These are phyloP conservation scores for Lenwebbia sp. DNA, from an alignment of 345 rosid species.

Conservation along the genomic window DNA sequence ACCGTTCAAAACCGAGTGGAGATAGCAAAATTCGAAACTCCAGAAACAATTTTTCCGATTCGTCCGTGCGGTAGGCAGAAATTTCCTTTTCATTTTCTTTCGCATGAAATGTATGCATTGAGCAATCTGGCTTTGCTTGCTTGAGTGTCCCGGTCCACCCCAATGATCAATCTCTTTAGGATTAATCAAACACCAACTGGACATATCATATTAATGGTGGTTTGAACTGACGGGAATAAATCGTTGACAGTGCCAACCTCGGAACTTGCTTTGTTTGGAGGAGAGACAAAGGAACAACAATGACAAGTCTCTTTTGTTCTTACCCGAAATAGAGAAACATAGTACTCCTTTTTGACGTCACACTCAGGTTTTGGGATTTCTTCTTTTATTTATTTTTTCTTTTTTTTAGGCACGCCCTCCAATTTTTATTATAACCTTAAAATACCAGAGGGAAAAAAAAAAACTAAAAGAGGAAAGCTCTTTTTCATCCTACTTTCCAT, in stretches of 20 bases:
- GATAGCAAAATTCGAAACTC: neutral
- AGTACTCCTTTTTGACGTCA: neutral
- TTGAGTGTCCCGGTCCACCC: neutral
- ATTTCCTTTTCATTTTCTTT: neutral
- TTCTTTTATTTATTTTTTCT: neutral
- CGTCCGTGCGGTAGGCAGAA: fast-evolving
- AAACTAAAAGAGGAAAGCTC: neutral
- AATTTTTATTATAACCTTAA: neutral
- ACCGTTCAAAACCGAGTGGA: neutral
- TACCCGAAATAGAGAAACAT: neutral
- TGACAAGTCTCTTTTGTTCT: neutral
- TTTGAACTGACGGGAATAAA: too few species aligned
- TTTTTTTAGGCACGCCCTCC: neutral
- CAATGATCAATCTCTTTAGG: neutral
- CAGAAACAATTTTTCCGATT: fast-evolving
- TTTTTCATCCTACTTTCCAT: neutral
- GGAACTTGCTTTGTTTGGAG: conserved; percentile 8
- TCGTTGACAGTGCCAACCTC: neutral
- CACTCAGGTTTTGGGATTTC: neutral
- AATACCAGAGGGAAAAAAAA: neutral
- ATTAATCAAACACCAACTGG: neutral
- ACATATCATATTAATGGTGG: neutral
- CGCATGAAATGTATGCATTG: neutral
- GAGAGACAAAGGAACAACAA: neutral
- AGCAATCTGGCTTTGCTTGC: neutral